Evolutionary conservation across 75 land plant species (phyloP), one percentile per base, ranked within the genome.

Genomic region (Picea sitchensis): DNA sequence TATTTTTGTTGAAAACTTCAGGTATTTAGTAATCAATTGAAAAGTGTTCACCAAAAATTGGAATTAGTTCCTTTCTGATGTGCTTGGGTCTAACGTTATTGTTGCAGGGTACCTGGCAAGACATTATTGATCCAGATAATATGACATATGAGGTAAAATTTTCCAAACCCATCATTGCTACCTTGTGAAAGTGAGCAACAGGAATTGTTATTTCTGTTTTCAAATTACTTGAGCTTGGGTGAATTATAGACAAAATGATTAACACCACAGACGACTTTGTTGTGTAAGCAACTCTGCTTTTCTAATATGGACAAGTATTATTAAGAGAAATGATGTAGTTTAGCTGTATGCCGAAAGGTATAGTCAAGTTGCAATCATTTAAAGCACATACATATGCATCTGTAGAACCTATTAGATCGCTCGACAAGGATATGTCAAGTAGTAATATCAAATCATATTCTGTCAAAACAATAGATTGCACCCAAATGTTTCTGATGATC

Each of bases 111-210:
- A 58, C 81, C 76, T 92, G 92, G 96, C 91, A 92, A 83, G 95
- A 89, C 67, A 82, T 84, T 75, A 61, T 94, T 83, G 96, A 94
- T 83, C 96, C 96, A 47, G 96, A 94, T 81, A 85, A 86, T 81
- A 94, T 94, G 96, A 86, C 96, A 36, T 94, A 94, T 80, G 96
- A 94, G 96, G 96, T 94, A 73, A 44, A 71, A 44, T 20, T 71
- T 11, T 71, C 73, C 51, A 69, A 69, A 44, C 54, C 23, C 51
- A 38, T 41, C n/a, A 18, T 41, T 44, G 51, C 3, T 36, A 7
- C 54, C 54, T 51, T 51, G 12, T 51, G 11, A 51, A 47, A 8
- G 11, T 47, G 44, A 71, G 73, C 73, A 18, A 7, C 18, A 38
- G 17, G 71, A 67, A 5, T 15, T 67, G 36, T 34, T 34, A 2